Evolutionary conservation across 2,329 filamentous ascomycete genomes (phyloP).

Genomic region (Teratosphaeriaceae sp.): DNA sequence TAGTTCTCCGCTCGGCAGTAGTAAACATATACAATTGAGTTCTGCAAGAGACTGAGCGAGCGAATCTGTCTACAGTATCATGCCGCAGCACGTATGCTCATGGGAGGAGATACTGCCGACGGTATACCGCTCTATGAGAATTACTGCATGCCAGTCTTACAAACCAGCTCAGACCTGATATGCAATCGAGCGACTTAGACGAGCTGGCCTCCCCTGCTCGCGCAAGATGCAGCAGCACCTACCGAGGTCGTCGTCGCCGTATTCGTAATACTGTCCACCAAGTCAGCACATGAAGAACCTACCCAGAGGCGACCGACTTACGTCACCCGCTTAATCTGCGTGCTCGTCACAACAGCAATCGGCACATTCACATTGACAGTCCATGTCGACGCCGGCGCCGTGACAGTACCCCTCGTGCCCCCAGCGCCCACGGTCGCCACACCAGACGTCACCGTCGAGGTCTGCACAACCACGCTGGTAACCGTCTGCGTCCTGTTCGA

Average conservation of each 20-base stretch:
- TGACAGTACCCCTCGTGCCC: neutral
- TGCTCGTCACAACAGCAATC: neutral
- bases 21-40: too few relatives aligned
- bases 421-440: neutral
- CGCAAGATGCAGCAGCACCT: neutral
- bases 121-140: too few relatives aligned
- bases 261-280: conserved; percentile 5
- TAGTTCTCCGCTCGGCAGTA: too few relatives aligned
- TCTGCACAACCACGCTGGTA: conserved; percentile 14
- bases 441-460: conserved; percentile 3
- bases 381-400: neutral
- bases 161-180: too few relatives aligned
- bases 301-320: conserved; percentile 1
- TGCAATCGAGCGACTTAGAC: too few relatives aligned
- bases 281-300: conserved; percentile 5
- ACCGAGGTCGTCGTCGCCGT: conserved; percentile 1
- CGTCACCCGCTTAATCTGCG: conserved; percentile 1
- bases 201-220: neutral
- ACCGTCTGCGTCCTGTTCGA: conserved; percentile 13
- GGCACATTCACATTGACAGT: conserved; percentile 3
- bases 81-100: too few relatives aligned
- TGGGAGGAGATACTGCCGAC: too few relatives aligned
- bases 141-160: too few relatives aligned
- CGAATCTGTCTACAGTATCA: too few relatives aligned
- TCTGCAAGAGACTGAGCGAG: too few relatives aligned